Evolutionary conservation across 2,329 filamentous ascomycete species (phyloP), one percentile per base, ranked within the genome.

Genomic region (Zopfia rhizophila): DNA sequence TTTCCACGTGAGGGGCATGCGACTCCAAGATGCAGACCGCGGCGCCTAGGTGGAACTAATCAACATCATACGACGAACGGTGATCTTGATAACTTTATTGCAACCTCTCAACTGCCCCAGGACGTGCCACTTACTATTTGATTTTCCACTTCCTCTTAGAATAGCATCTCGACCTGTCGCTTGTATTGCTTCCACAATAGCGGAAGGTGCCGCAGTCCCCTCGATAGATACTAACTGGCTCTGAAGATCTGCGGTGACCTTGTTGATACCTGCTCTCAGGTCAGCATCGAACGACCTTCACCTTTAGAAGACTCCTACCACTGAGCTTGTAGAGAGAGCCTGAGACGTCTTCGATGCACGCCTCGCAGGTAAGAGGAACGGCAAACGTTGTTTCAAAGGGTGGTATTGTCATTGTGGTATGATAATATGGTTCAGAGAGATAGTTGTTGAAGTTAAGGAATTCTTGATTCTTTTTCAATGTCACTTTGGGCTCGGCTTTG

Each of bases 21-120:
- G 91, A 95, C 78, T 99, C 94, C 50, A 99, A 84, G 65, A 99
- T 97, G 74, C 92, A 96, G 30, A 99, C 94, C 31, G 93, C 91
- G 21, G 91, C 90, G 68, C 84, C 88, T 82, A 53, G 22, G 40
- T 44, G 42, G 40, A 25, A 23, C 42, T 35, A 35, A 22, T 48
- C 35, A 51, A 55, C 37, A 61, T 49, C 45, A 32, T 46, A 44
- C 46, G 18, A 40, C 37, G 31, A 42, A 27, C 10, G 8, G 18
- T n/a, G 24, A 40, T 28, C 36, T 37, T 40, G 29, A 51, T 22
- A 46, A 54, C 30, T 41, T 47, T 55, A 53, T 47, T 47, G 32
- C 12, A 12, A 56, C 53, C 35, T 38, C 30, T 24, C 31, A 12
- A 24, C 32, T 35, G 42, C 38, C 29, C 41, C 31, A 14, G 5